Percentiles rank a stretch among this genome's conserved stretches.
These are phyloP conservation scores for Podospora didyma DNA, from an alignment of 495 filamentous ascomycete species.

Conservation along the genomic window DNA sequence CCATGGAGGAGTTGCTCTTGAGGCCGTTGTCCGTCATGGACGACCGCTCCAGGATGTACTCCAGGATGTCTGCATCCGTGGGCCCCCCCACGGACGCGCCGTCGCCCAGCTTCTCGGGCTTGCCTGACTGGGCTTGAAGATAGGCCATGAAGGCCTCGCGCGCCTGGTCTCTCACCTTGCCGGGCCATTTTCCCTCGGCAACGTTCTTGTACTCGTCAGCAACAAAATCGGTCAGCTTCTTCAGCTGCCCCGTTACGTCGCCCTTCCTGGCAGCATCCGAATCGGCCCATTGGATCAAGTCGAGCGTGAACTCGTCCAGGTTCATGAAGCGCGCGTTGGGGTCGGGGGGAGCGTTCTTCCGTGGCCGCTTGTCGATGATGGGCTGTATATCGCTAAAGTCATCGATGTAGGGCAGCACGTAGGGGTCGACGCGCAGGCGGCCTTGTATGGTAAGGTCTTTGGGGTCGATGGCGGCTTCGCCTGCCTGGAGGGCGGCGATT, in stretches of 20 bases:
- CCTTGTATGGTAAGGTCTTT: constrained; percentile 72
- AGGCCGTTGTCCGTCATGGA: constrained; percentile 31
- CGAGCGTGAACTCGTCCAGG: constrained; percentile 53
- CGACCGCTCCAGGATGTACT: constrained; percentile 40
- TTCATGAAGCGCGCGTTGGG: constrained; percentile 62
- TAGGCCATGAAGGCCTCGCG: constrained; percentile 29
- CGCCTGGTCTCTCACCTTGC: constrained; percentile 25
- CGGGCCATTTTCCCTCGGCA: constrained; percentile 26
- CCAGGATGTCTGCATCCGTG: constrained; percentile 33
- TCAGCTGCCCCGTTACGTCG: constrained; percentile 22
- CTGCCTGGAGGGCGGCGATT: constrained; percentile 78
- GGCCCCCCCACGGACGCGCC: constrained; percentile 44
- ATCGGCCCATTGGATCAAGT: constrained; percentile 45
- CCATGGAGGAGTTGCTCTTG: constrained; percentile 35
- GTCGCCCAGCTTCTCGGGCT: constrained; percentile 41
- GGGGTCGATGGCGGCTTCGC: constrained; percentile 75
- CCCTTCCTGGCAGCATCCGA: constrained; percentile 18
- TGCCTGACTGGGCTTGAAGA: constrained; percentile 32
- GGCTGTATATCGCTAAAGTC: constrained; percentile 77
- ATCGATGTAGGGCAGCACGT: constrained; percentile 72
- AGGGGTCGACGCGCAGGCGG: constrained; percentile 63
- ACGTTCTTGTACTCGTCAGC: constrained; percentile 25
- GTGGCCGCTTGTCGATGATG: constrained; percentile 59
- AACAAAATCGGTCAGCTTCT: constrained; percentile 38
- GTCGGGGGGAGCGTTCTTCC: constrained; percentile 38